Evolutionary conservation across 2,329 filamentous ascomycete species (phyloP).

Genomic region (Diaporthe destruens): DNA sequence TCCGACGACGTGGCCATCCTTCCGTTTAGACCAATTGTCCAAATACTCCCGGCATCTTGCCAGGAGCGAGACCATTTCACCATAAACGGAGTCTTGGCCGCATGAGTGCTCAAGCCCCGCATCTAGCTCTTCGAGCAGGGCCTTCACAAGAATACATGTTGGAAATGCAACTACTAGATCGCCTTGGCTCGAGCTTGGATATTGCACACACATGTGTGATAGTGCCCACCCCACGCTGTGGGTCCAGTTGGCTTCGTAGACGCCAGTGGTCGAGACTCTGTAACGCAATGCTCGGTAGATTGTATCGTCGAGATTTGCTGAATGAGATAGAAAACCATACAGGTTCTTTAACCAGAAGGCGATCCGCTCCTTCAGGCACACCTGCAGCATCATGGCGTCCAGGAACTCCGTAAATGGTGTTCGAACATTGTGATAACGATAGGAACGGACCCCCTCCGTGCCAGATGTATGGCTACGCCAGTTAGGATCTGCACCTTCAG

Average conservation of each 20-base stretch:
- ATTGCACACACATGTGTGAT: no score
- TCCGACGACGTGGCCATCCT: not conserved
- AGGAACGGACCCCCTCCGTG: fast-evolving
- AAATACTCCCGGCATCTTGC: not conserved
- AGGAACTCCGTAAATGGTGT: not conserved
- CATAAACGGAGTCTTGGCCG: no score
- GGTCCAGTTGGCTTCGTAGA: no score
- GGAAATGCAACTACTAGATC: not conserved
- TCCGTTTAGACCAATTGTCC: not conserved
- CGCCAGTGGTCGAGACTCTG: not conserved
- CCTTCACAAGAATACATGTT: not conserved
- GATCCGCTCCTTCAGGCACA: not conserved
- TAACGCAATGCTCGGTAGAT: not conserved
- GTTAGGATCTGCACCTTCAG: not conserved
- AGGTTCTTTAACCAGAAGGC: not conserved
- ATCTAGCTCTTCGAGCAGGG: not conserved
- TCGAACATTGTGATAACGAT: not conserved
- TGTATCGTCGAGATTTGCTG: not conserved
- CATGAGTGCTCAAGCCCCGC: not conserved
- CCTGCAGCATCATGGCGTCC: not conserved
- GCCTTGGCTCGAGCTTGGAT: no score
- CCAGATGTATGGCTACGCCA: not conserved
- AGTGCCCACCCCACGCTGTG: no score
- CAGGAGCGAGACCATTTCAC: not conserved
- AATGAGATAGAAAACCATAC: not conserved